phyloP scores from a whole-genome alignment of 2,329 filamentous ascomycete genomes.

The Mycosphaerella arachidis region DNA sequence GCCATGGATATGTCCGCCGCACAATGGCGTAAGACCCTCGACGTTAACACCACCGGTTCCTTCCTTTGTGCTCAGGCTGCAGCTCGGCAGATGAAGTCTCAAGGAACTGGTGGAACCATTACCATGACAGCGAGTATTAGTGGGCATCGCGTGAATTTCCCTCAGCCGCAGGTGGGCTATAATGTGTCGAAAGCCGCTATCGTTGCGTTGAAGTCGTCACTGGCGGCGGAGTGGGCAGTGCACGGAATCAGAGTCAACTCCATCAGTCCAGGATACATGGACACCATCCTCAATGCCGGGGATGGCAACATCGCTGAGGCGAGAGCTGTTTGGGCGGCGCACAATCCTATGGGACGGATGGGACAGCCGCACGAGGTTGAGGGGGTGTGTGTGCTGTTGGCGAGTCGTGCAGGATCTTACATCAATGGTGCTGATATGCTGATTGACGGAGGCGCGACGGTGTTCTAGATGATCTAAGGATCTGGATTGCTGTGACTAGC shows the following conservation, averaged over 20 bases:
- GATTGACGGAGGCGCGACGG: slow-evolving; percentile 33
- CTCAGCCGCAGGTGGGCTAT: slow-evolving; percentile 67
- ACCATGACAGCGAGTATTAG: slow-evolving; percentile 65
- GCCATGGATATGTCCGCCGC: slow-evolving; percentile 56
- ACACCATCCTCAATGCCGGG: slow-evolving; percentile 62
- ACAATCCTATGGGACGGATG: slow-evolving; percentile 40
- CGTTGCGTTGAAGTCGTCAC: slow-evolving; percentile 56
- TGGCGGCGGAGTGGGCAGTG: slow-evolving; percentile 69
- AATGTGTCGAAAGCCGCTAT: slow-evolving; percentile 68
- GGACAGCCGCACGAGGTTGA: slow-evolving; percentile 36
- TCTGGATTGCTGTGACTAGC: too few relatives aligned
- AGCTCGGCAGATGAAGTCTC: slow-evolving; percentile 51
- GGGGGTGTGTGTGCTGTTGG: slow-evolving; percentile 36
- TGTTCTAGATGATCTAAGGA: slow-evolving; percentile 18
- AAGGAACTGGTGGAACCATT: slow-evolving; percentile 56
- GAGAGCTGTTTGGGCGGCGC: slow-evolving; percentile 30
- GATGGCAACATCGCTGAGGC: slow-evolving; percentile 33
- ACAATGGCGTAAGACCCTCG: slow-evolving; percentile 61
- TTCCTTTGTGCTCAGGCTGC: slow-evolving; percentile 67
- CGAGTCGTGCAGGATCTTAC: slow-evolving; percentile 33
- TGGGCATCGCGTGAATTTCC: slow-evolving; percentile 65
- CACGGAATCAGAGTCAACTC: slow-evolving; percentile 68
- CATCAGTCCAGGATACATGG: slow-evolving; percentile 71
- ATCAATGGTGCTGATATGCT: slow-evolving; percentile 38
- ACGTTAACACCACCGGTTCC: slow-evolving; percentile 67